Percentiles rank a stretch among this genome's conserved stretches.
These are phyloP conservation scores for Solanum lycopersicoides DNA, from an alignment of 257 asterid genomes.

Conservation along the genomic window DNA sequence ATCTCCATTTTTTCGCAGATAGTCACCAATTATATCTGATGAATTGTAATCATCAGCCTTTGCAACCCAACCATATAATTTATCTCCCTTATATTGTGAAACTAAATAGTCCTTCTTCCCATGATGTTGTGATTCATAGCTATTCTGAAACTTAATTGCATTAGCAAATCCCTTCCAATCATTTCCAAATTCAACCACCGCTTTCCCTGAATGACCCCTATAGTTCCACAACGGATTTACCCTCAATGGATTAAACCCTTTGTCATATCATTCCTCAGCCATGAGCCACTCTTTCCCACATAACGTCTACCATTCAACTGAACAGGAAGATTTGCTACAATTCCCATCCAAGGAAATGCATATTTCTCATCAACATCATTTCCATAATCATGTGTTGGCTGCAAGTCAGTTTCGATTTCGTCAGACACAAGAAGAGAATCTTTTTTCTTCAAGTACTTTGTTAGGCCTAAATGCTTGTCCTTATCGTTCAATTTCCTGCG, in stretches of 20 bases:
- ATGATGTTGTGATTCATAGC: constrained; percentile 22
- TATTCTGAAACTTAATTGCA: constrained; percentile 36
- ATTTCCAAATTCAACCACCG: constrained; percentile 31
- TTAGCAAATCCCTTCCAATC: constrained; percentile 27
- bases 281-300: constrained; percentile 34
- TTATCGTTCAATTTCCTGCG: constrained; percentile 35
- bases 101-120: constrained; percentile 25
- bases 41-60: constrained; percentile 42
- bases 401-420: not conserved
- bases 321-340: constrained; percentile 38
- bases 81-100: not conserved
- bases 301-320: constrained; percentile 9
- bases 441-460: not conserved
- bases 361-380: constrained; percentile 19
- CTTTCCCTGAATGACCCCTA: constrained; percentile 40
- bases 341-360: constrained; percentile 51
- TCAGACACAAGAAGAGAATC: not conserved
- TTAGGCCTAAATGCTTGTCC: not conserved
- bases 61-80: constrained; percentile 43
- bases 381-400: constrained; percentile 11
- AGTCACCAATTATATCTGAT: constrained; percentile 30
- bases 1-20: constrained; percentile 50
- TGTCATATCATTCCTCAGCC: constrained; percentile 17
- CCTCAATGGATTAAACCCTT: constrained; percentile 31
- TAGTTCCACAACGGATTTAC: constrained; percentile 31